Evolutionary conservation across 345 rosid species (phyloP).

Genomic region (Salix arbutifolia): DNA sequence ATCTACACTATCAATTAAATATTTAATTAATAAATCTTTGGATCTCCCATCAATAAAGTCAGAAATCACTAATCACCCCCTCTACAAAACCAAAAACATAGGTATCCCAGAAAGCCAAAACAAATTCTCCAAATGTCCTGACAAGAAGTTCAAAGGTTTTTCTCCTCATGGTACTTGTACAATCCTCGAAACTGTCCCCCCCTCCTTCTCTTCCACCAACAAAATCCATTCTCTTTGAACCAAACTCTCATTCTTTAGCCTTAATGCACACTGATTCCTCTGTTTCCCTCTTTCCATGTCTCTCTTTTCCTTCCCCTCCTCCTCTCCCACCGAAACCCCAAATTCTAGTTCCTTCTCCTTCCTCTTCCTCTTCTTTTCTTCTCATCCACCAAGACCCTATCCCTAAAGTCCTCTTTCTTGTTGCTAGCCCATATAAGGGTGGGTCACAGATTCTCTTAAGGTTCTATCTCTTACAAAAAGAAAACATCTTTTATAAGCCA

Average conservation of each 20-base stretch:
- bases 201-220: slow-evolving; percentile 40
- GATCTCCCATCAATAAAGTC: not conserved
- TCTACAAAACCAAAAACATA: not conserved
- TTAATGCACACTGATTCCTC: slow-evolving; percentile 61
- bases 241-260: slow-evolving; percentile 63
- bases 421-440: slow-evolving; percentile 49
- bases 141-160: not conserved
- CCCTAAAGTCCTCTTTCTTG: slow-evolving; percentile 46
- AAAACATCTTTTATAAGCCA: slow-evolving; percentile 40
- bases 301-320: slow-evolving; percentile 43
- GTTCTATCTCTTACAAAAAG: slow-evolving; percentile 32
- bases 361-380: slow-evolving; percentile 31
- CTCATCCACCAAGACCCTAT: slow-evolving; percentile 4
- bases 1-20: not conserved
- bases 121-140: slow-evolving; percentile 11
- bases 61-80: not conserved
- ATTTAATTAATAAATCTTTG: not conserved
- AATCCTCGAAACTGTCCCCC: slow-evolving; percentile 43
- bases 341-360: slow-evolving; percentile 27
- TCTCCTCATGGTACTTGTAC: slow-evolving; percentile 38
- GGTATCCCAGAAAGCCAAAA: not conserved
- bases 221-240: slow-evolving; percentile 53
- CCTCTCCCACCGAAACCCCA: slow-evolving; percentile 35
- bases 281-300: slow-evolving; percentile 51
- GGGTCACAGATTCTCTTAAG: slow-evolving; percentile 59